Evolutionary conservation across 345 rosid species (phyloP).

Genomic region (Eucalyptus tenuipes): DNA sequence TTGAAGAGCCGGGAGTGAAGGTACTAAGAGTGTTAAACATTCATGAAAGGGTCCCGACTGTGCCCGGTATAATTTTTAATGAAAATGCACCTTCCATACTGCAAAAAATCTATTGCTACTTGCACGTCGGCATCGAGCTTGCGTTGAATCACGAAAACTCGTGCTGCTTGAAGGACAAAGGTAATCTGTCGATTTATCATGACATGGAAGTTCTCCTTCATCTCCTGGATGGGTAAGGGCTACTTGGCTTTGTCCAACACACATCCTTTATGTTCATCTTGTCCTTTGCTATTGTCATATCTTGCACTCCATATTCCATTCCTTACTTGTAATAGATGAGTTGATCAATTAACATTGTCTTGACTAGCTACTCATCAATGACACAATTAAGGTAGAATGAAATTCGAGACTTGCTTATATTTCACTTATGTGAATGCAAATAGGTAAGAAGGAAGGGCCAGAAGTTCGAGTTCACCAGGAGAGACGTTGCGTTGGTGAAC

Average conservation of each 20-base stretch:
- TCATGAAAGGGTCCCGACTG: background rate
- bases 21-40: conserved; percentile 3
- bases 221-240: background rate
- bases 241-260: background rate
- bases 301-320: background rate
- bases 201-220: conserved; percentile 11
- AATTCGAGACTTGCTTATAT: background rate
- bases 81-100: background rate
- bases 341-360: background rate
- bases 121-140: conserved; percentile 3
- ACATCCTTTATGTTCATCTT: background rate
- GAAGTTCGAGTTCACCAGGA: background rate
- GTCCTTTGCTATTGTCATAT: background rate
- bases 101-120: background rate
- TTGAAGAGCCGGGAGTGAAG: conserved; percentile 2
- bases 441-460: background rate
- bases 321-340: background rate
- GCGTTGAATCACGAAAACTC: background rate
- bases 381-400: background rate
- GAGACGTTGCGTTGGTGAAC: conserved; percentile 13
- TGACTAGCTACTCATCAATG: background rate
- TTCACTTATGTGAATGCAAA: background rate
- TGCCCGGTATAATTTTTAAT: conserved; percentile 4
- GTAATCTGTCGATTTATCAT: background rate
- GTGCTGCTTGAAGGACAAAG: conserved; percentile 4